phyloP scores from a whole-genome alignment of 73 alveolate genomes.

The Paramecium pentaurelia region DNA sequence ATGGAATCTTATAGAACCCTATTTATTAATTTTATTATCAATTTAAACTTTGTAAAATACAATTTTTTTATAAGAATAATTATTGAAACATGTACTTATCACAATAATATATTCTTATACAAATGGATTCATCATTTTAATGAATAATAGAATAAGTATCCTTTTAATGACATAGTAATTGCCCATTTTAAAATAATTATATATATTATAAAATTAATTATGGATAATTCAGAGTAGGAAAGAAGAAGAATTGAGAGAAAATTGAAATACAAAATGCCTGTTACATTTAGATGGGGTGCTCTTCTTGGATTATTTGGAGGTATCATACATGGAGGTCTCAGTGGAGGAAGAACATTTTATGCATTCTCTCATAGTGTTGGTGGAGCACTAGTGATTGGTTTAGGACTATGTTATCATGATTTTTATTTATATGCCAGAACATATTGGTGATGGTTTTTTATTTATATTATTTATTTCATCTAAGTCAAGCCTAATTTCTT shows the following conservation, averaged over 20 bases:
- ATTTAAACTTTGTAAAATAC: too few relatives aligned
- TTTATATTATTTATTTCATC: background rate
- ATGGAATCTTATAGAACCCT: too few relatives aligned
- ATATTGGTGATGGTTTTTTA: background rate
- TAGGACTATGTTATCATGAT: constrained; percentile 30
- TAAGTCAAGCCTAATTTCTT: constrained; percentile 26
- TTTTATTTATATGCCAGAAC: constrained; percentile 25
- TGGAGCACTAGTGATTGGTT: background rate
- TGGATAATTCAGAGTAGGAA: background rate
- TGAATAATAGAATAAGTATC: background rate
- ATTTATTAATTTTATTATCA: too few relatives aligned
- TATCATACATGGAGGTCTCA: constrained; percentile 3
- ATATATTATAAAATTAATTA: background rate
- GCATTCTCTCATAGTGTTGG: background rate
- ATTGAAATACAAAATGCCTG: constrained; percentile 31
- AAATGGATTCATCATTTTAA: background rate
- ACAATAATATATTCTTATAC: background rate
- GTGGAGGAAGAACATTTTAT: background rate
- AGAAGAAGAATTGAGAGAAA: background rate
- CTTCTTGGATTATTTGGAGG: constrained; percentile 36
- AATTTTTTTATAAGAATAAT: too few relatives aligned
- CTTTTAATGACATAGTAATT: background rate
- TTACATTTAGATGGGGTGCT: constrained; percentile 38
- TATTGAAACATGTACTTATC: background rate
- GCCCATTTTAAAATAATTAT: background rate